These are phyloP conservation scores for Priceomyces melissophilus DNA, from an alignment of 805 yeast genomes.

Conservation along the genomic window DNA sequence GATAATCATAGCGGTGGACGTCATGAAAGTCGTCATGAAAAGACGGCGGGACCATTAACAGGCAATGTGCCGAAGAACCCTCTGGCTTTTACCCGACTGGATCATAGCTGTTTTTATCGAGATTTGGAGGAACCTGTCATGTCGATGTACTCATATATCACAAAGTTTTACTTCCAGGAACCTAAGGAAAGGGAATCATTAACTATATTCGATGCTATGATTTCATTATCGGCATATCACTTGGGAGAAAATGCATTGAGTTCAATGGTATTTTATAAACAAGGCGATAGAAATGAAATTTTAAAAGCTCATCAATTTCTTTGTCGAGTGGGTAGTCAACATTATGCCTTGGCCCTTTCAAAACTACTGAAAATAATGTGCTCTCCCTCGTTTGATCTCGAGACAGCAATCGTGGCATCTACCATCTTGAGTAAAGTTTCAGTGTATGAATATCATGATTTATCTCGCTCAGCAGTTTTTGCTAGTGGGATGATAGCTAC, in stretches of 20 bases:
- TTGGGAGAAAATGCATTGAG: constrained; percentile 1
- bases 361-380: constrained; percentile 4
- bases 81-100: too few relatives aligned
- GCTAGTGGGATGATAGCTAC: constrained; percentile 19
- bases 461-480: constrained; percentile 16
- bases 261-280: background rate
- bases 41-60: too few relatives aligned
- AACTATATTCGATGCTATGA: background rate
- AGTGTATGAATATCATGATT: constrained; percentile 17
- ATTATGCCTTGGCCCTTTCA: constrained; percentile 13
- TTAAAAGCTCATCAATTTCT: constrained; percentile 4
- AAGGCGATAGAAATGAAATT: background rate
- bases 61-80: too few relatives aligned
- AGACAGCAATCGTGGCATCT: constrained; percentile 16
- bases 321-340: constrained; percentile 6
- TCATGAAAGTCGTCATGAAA: too few relatives aligned
- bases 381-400: constrained; percentile 8
- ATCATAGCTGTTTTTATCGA: too few relatives aligned
- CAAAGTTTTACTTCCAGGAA: background rate
- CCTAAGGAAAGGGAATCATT: background rate
- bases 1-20: too few relatives aligned
- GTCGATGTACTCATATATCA: constrained; percentile 1
- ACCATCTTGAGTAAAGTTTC: constrained; percentile 19
- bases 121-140: too few relatives aligned
- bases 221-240: background rate